A percentile compares a stretch with the other conserved stretches of the same genome.
These are phyloP conservation scores for Teratosphaeria pseudoeucalypti DNA, from an alignment of 2,329 filamentous ascomycete genomes.

Conservation along the genomic window DNA sequence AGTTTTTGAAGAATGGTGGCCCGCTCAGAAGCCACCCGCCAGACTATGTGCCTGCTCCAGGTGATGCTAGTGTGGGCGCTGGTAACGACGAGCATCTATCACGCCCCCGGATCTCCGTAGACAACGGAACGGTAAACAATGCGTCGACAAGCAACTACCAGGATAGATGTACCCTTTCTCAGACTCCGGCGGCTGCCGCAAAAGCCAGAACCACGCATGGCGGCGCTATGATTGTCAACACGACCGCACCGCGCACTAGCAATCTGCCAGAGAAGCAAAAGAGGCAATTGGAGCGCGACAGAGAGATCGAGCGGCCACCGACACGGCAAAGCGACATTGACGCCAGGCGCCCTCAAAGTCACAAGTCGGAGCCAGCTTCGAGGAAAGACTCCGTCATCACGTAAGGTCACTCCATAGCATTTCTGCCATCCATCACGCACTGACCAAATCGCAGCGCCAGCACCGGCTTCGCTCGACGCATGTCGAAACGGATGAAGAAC, in stretches of 20 bases:
- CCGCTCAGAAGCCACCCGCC: slow-evolving; percentile 18
- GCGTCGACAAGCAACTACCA: not conserved
- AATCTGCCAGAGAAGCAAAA: not conserved
- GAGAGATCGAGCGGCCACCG: not conserved
- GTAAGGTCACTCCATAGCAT: slow-evolving; percentile 1
- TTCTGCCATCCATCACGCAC: not conserved
- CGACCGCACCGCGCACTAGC: not conserved
- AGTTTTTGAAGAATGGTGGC: slow-evolving; percentile 14
- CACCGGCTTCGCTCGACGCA: slow-evolving; percentile 18
- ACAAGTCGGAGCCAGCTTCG: not conserved
- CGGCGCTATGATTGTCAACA: slow-evolving; percentile 2
- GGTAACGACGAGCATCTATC: not conserved
- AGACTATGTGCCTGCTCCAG: not conserved
- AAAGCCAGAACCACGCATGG: slow-evolving; percentile 1
- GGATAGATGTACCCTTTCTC: not conserved
- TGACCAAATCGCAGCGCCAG: slow-evolving; percentile 1
- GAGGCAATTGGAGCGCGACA: not conserved
- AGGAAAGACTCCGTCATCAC: slow-evolving; percentile 8
- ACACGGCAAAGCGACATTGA: not conserved
- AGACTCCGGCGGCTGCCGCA: not conserved
- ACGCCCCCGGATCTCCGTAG: not conserved
- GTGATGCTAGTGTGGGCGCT: not conserved
- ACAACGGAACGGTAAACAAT: not conserved
- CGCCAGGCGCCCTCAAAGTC: not conserved
- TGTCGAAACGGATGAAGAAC: slow-evolving; percentile 19